phyloP scores from a whole-genome alignment of 305 asterid species.

The Fraxinus latifolia region DNA sequence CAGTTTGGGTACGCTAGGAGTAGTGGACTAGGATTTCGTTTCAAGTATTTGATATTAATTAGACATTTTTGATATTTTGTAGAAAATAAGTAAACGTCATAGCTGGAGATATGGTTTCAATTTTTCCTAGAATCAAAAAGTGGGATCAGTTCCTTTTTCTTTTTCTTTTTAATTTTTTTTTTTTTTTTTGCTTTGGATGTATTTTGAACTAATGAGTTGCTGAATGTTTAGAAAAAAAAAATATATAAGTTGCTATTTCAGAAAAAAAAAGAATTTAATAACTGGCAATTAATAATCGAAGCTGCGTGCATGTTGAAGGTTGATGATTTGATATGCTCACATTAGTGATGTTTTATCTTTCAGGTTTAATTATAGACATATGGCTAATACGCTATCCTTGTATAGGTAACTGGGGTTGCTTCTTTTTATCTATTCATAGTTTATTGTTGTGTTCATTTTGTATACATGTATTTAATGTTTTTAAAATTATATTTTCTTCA shows the following conservation, averaged over 20 bases:
- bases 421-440: not conserved
- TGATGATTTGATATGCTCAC: conserved; percentile 1
- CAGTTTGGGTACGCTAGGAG: not conserved
- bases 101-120: not conserved
- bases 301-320: not conserved
- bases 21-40: not conserved
- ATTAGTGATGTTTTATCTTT: conserved; percentile 1
- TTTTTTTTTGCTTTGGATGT: not conserved
- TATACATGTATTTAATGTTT: conserved; percentile 15
- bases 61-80: not conserved
- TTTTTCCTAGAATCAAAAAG: not conserved
- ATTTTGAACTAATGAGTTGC: not conserved
- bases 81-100: not conserved
- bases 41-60: not conserved
- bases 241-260: not conserved
- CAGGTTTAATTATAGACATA: conserved; percentile 96
- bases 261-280: not conserved
- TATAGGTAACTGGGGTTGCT: conserved; percentile 54
- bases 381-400: conserved; percentile 91
- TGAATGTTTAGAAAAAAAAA: not conserved
- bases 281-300: not conserved
- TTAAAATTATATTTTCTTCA: conserved; percentile 29
- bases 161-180: not conserved
- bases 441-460: not conserved
- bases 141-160: not conserved